phyloP scores from a whole-genome alignment of 345 rosid species.

The Brassica nigra region DNA sequence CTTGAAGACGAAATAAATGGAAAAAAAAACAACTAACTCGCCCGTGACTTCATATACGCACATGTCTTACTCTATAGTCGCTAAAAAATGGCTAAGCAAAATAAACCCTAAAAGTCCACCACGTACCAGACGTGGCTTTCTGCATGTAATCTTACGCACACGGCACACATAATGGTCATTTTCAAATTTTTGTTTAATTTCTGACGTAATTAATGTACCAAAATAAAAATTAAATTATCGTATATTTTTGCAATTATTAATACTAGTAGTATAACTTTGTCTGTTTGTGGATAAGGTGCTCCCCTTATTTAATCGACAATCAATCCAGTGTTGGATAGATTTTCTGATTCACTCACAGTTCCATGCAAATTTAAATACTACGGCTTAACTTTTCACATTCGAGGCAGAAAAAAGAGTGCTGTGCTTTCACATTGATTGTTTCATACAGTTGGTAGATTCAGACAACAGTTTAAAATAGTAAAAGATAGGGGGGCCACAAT shows the following conservation, averaged over 20 bases:
- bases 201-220: not conserved
- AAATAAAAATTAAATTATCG: not conserved
- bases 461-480: slow-evolving; percentile 3
- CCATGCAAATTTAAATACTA: not conserved
- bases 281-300: not conserved
- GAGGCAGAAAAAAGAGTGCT: not conserved
- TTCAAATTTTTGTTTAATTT: not conserved
- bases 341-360: not conserved
- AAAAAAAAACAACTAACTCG: not conserved
- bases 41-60: slow-evolving; percentile 2
- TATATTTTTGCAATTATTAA: not conserved
- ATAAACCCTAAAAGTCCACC: slow-evolving; percentile 10
- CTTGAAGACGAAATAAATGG: not conserved
- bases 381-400: not conserved
- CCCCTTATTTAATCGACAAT: not conserved
- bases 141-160: not conserved
- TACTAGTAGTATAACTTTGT: not conserved
- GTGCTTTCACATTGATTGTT: slow-evolving; percentile 9
- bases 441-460: slow-evolving; percentile 6
- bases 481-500: not conserved
- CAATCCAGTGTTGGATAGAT: not conserved
- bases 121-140: slow-evolving; percentile 6
- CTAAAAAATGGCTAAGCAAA: not conserved
- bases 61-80: not conserved
- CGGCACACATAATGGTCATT: not conserved